Evolutionary conservation across 371 early-diverging fungal species (phyloP), one percentile per base, ranked within the genome.

Genomic region (Choanephora cucurbitarum): DNA sequence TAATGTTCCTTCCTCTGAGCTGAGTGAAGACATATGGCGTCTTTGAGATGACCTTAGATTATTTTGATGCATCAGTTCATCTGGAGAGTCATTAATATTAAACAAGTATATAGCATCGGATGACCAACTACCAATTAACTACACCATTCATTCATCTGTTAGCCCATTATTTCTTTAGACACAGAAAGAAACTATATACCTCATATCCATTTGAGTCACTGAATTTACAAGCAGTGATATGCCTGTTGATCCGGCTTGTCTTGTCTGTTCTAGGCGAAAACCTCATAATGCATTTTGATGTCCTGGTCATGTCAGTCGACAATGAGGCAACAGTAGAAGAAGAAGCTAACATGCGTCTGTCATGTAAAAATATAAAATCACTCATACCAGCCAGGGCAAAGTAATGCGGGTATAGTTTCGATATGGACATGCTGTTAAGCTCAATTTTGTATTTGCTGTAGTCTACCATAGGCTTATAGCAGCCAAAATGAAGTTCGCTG

Each of bases 121-220:
- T 49, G 77, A 72, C 86, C 88, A 89, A 48, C 83, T 87, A 8
- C 84, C 87, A 40, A 90, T 46, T 6, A 89, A 49, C 67, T 84
- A 67, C 33, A 58, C 46, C 13, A 37, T 33, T 5, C 28, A 28
- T 7, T 28, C 28, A 28, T 28, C 7, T n/a, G n/a, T n/a, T n/a
- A n/a, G n/a, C n/a, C n/a, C n/a, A n/a, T n/a, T n/a, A n/a, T n/a
- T n/a, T n/a, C n/a, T n/a, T n/a, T n/a, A n/a, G n/a, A n/a, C n/a
- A n/a, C n/a, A n/a, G n/a, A 21, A 24, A n/a, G 32, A 42, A 31
- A 42, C 19, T 23, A 40, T 52, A 21, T 67, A 71, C 71, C 61
- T 79, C 79, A 39, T 69, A 60, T 7, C 79, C 67, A 49, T 79
- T 79, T 1, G 66, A 62, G 24, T 70, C 66, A 33, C 72, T 73